These are phyloP conservation scores for Phytomonas sp. DNA, from an alignment of 208 protist species.

Conservation along the genomic window DNA sequence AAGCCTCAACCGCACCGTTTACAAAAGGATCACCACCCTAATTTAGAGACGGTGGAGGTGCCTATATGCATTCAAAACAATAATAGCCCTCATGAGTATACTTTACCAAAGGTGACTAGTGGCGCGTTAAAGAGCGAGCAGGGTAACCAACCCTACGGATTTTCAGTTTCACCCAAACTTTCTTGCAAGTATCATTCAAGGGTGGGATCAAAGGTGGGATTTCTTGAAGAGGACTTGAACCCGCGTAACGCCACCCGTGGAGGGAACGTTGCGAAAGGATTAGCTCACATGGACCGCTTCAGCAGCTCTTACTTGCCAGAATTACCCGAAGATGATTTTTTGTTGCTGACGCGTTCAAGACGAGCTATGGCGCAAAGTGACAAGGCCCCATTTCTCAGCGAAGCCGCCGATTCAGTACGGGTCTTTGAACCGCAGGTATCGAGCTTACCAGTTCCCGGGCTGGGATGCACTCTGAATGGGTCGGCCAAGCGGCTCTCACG, in stretches of 20 bases:
- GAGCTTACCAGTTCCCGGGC: not conserved
- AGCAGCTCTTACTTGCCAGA: slow-evolving; percentile 40
- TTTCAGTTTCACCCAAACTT: not conserved
- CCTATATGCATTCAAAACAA: not conserved
- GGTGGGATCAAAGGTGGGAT: not conserved
- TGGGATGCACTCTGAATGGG: not conserved
- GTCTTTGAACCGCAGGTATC: not conserved
- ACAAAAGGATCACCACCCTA: not conserved
- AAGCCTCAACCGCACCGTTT: not conserved
- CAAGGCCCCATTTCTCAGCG: not conserved
- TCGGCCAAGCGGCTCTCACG: not conserved
- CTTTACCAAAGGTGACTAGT: not conserved
- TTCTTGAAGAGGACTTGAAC: not conserved
- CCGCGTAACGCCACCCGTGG: not conserved
- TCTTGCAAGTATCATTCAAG: not conserved
- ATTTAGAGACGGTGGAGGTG: not conserved
- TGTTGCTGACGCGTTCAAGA: not conserved
- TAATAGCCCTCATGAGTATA: not conserved
- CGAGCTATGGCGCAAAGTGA: not conserved
- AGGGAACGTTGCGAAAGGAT: not conserved
- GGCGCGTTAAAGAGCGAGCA: not conserved
- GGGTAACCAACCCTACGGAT: not conserved
- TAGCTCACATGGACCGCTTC: slow-evolving; percentile 44
- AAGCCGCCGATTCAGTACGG: not conserved
- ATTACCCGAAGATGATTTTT: not conserved